Conservation (phyloP, 345 rosid genomes). For the Punica granatum region DNA sequence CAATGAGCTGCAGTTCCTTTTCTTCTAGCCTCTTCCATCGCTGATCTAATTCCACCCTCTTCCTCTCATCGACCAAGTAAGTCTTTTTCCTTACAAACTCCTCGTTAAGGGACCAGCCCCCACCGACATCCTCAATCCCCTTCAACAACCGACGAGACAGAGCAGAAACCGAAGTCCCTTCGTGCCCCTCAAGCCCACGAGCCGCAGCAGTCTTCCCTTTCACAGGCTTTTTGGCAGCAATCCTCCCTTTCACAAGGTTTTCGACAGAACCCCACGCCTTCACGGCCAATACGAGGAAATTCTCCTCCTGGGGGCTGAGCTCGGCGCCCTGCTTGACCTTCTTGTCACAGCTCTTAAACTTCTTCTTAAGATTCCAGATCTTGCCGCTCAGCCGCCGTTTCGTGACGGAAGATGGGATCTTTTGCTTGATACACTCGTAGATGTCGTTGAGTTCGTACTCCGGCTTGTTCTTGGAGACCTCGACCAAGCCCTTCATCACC, state of each 20-base stretch:
- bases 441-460: conserved; percentile 1
- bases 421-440: conserved; percentile 1
- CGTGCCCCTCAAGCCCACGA: not conserved
- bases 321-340: not conserved
- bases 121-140: no score
- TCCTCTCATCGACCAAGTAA: not conserved
- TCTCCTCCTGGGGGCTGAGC: conserved; percentile 10
- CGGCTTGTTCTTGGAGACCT: conserved; percentile 7
- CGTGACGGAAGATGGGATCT: not conserved
- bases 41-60: not conserved
- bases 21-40: conserved; percentile 7
- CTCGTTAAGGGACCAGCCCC: no score
- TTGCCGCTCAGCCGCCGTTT: conserved; percentile 2
- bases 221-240: no score
- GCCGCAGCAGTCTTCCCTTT: no score
- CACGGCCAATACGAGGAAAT: not conserved
- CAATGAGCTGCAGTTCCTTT: no score
- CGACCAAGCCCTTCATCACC: conserved; percentile 2
- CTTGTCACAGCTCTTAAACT: not conserved
- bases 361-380: not conserved
- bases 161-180: no score
- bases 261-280: conserved; percentile 1
- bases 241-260: no score
- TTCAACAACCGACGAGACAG: no score
- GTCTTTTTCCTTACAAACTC: no score